phyloP scores from a whole-genome alignment of 2,329 filamentous ascomycete species.

The Mariannaea elegans region DNA sequence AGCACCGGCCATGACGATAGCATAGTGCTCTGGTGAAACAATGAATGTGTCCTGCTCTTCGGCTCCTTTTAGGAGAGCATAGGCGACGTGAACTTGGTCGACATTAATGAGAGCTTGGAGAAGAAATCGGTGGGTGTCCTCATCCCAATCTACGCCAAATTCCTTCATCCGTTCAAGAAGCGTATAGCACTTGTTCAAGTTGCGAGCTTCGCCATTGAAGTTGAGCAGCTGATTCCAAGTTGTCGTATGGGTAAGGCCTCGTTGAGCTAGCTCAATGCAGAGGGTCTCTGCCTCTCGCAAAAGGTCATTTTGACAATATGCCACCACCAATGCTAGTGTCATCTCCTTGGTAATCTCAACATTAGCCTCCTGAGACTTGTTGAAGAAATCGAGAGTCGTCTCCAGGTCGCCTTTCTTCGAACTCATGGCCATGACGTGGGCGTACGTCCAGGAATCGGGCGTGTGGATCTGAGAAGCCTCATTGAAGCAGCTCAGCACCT shows the following conservation, averaged over 20 bases:
- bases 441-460: constrained; percentile 73
- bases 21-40: constrained; percentile 59
- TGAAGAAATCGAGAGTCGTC: constrained; percentile 71
- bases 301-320: constrained; percentile 61
- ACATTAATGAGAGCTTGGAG: constrained; percentile 59
- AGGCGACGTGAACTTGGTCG: constrained; percentile 59
- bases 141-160: constrained; percentile 56
- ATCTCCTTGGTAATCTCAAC: constrained; percentile 65
- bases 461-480: constrained; percentile 59
- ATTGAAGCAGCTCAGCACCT: constrained; percentile 71
- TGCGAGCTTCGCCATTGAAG: constrained; percentile 71
- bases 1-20: constrained; percentile 62
- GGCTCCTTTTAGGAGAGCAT: constrained; percentile 56
- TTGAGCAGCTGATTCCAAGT: constrained; percentile 84
- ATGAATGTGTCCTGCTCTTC: constrained; percentile 55
- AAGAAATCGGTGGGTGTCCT: constrained; percentile 59
- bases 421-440: constrained; percentile 77
- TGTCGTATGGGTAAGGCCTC: constrained; percentile 61
- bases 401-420: constrained; percentile 78
- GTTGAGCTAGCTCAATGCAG: constrained; percentile 59
- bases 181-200: constrained; percentile 58
- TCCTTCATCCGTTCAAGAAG: constrained; percentile 60
- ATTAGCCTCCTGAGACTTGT: constrained; percentile 63
- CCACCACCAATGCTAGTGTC: constrained; percentile 72
- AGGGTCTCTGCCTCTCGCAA: constrained; percentile 49